Base-by-base conservation (phyloP, 306 rosid genomes). In the Acacia confusa region DNA sequence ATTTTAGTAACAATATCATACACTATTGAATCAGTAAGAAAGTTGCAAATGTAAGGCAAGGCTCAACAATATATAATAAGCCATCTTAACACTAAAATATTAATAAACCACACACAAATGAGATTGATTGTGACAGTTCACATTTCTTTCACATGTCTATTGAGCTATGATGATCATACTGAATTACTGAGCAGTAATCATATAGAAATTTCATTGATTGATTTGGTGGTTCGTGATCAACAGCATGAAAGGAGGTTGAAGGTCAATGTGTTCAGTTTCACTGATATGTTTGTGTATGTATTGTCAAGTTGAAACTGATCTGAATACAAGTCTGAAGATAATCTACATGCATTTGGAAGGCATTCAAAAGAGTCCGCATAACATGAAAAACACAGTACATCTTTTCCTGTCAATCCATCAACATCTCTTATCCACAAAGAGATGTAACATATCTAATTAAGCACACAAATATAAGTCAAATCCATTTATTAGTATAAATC, bases 261-360 rank as follows among this genome's bases (percentile, higher is more conserved):
- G 69, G 30, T 14, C 69, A 63, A 28, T 0, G 69, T 13, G 41
- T 30, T 63, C 36, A 63, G 69, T 63, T 63, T 28, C n/a, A 14
- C 8, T 28, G 3, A 61, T 4, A 61, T 25, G 34, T 24, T 14
- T 60, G 64, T 2, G 15, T 22, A 57, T 9, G 5, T 15, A 22
- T 57, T 22, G 64, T 24, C 34, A 32, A 15, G 70, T 65, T 34
- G 69, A 32, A 65, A 32, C 70, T 65, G 19, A 65, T 32, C 20
- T 65, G 25, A 9, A 61, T 22, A 25, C 16, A 50, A 13, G 34
- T 36, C 15, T 27, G 63, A 41, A 75, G 36, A 13, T 52, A 53
- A 67, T 75, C 70, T 53, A 22, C 28, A 67, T 48, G 58, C 24
- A 63, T 67, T 75, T 30, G 76, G n/a, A 81, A 81, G 50, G 66